phyloP scores from a whole-genome alignment of 257 asterid genomes.

The Leonotis leonurus region DNA sequence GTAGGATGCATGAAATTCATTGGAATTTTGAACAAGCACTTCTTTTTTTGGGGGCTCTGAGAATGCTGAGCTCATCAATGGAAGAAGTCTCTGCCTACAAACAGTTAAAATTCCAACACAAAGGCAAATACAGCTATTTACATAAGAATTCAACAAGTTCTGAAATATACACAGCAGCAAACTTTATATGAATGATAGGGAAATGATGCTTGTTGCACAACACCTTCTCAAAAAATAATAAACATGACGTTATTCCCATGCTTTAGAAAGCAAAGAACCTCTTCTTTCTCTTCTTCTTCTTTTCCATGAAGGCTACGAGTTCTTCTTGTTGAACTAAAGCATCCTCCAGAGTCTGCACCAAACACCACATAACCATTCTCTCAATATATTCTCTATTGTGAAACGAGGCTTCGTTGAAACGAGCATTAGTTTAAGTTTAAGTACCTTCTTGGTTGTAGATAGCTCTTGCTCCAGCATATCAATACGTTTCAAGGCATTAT shows the following conservation, averaged over 20 bases:
- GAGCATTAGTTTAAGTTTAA: neutral
- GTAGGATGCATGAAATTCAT: conserved; percentile 10
- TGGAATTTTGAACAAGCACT: neutral
- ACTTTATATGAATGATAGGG: conserved; percentile 5
- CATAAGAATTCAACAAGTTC: conserved; percentile 4
- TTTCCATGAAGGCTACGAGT: conserved; percentile 56
- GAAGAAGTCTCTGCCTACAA: conserved; percentile 13
- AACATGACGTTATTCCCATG: neutral
- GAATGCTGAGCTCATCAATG: conserved; percentile 6
- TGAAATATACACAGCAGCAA: conserved; percentile 18
- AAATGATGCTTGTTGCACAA: conserved; percentile 10
- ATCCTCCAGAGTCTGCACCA: conserved; percentile 66
- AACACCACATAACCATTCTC: too few species aligned
- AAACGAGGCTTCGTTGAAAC: too few species aligned
- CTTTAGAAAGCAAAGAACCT: conserved; percentile 53
- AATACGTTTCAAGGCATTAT: conserved; percentile 53
- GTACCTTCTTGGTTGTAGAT: conserved; percentile 61
- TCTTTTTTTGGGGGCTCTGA: neutral
- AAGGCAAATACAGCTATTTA: conserved; percentile 21
- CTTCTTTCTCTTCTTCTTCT: conserved; percentile 71
- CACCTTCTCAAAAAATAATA: conserved; percentile 11
- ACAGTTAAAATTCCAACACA: conserved; percentile 21
- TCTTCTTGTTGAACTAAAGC: conserved; percentile 57
- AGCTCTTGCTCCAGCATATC: conserved; percentile 68
- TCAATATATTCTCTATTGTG: too few species aligned